These are phyloP conservation scores for Sporothrix brunneoviolacea DNA, from an alignment of 2,329 filamentous ascomycete genomes.

Conservation along the genomic window DNA sequence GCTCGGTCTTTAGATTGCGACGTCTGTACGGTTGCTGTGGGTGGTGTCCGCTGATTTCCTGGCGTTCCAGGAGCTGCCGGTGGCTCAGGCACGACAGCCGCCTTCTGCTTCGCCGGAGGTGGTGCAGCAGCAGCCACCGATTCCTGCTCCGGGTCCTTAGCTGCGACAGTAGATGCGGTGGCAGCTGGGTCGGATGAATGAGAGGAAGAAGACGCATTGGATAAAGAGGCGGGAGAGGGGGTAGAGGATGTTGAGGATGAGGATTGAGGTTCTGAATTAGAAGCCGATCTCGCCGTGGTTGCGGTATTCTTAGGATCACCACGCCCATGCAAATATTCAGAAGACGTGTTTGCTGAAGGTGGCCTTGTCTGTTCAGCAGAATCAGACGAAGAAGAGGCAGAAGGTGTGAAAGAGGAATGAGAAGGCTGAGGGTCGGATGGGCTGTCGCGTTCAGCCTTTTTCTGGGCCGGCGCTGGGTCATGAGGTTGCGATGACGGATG, in stretches of 20 bases:
- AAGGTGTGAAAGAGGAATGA: not conserved
- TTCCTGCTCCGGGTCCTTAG: not conserved
- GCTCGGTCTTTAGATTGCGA: constrained; percentile 22
- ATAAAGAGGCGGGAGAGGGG: not conserved
- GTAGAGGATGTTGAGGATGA: not conserved
- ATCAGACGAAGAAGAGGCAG: not conserved
- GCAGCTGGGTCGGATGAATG: not conserved
- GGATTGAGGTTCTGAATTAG: not conserved
- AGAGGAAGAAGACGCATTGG: not conserved
- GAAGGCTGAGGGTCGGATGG: not conserved
- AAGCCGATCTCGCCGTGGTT: too few relatives aligned
- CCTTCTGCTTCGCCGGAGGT: not conserved
- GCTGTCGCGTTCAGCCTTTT: not conserved
- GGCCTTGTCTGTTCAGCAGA: not conserved
- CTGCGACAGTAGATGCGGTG: not conserved
- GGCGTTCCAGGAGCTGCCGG: constrained; percentile 8
- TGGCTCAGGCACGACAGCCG: constrained; percentile 3
- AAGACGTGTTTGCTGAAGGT: not conserved
- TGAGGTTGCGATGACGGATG: not conserved
- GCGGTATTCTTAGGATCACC: too few relatives aligned
- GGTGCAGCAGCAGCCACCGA: not conserved
- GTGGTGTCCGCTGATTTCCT: not conserved
- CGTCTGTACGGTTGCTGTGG: constrained; percentile 2
- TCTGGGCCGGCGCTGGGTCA: not conserved
- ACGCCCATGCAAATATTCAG: too few relatives aligned